Evolutionary conservation across 805 yeast genomes (phyloP).

Genomic region (Pichia manshurica): DNA sequence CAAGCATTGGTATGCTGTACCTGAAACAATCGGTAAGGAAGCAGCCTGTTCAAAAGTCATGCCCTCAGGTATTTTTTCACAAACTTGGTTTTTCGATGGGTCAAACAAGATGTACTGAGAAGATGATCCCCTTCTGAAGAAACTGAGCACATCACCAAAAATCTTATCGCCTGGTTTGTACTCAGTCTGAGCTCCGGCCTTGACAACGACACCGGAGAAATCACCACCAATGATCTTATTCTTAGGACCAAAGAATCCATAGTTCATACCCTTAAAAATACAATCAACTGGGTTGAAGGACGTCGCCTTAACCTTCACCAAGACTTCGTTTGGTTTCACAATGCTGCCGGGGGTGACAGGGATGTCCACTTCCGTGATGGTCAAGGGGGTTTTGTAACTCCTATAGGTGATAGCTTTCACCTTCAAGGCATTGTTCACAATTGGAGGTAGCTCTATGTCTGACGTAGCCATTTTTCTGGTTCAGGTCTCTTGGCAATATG

Average conservation of each 20-base stretch:
- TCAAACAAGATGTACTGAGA: slow-evolving; percentile 40
- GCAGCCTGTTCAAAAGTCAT: slow-evolving; percentile 54
- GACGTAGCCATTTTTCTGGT: neutral
- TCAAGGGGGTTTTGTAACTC: slow-evolving; percentile 12
- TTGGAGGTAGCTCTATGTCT: slow-evolving; percentile 1
- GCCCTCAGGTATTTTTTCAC: slow-evolving; percentile 40
- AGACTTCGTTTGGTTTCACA: slow-evolving; percentile 15
- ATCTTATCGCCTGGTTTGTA: slow-evolving; percentile 21
- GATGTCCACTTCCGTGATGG: slow-evolving; percentile 9
- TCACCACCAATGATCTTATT: slow-evolving; percentile 22
- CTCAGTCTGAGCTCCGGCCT: slow-evolving; percentile 17
- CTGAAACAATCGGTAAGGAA: slow-evolving; percentile 56
- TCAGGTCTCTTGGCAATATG: too few relatives aligned
- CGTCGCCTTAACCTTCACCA: slow-evolving; percentile 18
- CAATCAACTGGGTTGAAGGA: slow-evolving; percentile 23
- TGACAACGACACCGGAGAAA: slow-evolving; percentile 21
- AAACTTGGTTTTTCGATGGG: slow-evolving; percentile 17
- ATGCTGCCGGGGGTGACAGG: slow-evolving; percentile 7
- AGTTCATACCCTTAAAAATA: slow-evolving; percentile 10
- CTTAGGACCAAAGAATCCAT: slow-evolving; percentile 9
- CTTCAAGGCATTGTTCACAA: slow-evolving; percentile 9
- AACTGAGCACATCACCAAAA: slow-evolving; percentile 14
- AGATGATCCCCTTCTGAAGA: slow-evolving; percentile 34
- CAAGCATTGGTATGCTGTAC: slow-evolving; percentile 46
- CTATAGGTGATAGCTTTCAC: slow-evolving; percentile 17